Percentiles rank a stretch among this genome's conserved stretches.
These are phyloP conservation scores for Leccinum ochraceum DNA, from an alignment of 768 basidiomycete genomes.

Conservation along the genomic window DNA sequence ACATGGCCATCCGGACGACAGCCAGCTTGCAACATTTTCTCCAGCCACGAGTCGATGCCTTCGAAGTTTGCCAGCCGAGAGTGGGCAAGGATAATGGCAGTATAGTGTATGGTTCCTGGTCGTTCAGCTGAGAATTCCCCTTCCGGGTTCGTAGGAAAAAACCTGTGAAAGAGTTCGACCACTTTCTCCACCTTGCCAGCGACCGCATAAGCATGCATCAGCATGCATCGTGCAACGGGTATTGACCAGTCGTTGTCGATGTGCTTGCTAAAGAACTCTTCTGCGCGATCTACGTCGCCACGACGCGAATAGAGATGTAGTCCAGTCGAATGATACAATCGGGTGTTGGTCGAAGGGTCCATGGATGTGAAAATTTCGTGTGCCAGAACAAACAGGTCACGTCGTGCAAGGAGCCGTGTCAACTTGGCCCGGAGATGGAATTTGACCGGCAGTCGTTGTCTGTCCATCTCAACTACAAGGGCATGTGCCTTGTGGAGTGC, in stretches of 20 bases:
- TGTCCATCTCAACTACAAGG: slow-evolving; percentile 43
- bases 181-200: slow-evolving; percentile 43
- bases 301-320: slow-evolving; percentile 53
- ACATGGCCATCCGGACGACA: slow-evolving; percentile 54
- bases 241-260: slow-evolving; percentile 28
- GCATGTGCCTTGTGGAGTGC: slow-evolving; percentile 40
- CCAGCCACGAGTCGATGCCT: slow-evolving; percentile 56
- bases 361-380: slow-evolving; percentile 43
- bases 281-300: slow-evolving; percentile 47
- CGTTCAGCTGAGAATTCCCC: slow-evolving; percentile 32
- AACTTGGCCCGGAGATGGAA: slow-evolving; percentile 35
- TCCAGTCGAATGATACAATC: slow-evolving; percentile 41
- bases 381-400: slow-evolving; percentile 42
- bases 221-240: slow-evolving; percentile 39
- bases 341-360: slow-evolving; percentile 19
- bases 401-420: slow-evolving; percentile 45
- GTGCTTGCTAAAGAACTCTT: slow-evolving; percentile 45
- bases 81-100: slow-evolving; percentile 56
- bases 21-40: slow-evolving; percentile 48
- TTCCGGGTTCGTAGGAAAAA: slow-evolving; percentile 44
- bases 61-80: slow-evolving; percentile 46
- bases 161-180: slow-evolving; percentile 51
- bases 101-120: slow-evolving; percentile 54
- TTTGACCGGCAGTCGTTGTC: slow-evolving; percentile 35
- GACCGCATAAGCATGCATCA: slow-evolving; percentile 59